A percentile compares a stretch with the other conserved stretches of the same genome.
Evolutionary conservation across 306 rosid genomes (phyloP).

Genomic region (Carpinus viminea): DNA sequence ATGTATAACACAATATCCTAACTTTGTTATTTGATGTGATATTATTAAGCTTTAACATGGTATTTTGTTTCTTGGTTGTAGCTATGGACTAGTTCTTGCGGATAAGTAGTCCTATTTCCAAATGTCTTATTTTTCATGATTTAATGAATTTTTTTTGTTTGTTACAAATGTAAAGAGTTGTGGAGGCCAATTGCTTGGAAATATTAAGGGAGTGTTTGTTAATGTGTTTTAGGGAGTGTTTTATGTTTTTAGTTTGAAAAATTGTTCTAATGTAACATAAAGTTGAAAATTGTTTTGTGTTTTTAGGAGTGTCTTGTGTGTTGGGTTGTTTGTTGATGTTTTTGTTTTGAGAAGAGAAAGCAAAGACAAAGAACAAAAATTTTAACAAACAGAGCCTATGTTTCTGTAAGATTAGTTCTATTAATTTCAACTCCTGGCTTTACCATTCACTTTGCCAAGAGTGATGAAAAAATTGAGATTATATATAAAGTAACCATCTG

Average conservation of each 20-base stretch:
- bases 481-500: not conserved
- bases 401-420: not conserved
- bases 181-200: not conserved
- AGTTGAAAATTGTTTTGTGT: too few relatives aligned
- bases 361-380: too few relatives aligned
- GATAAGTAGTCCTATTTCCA: not conserved
- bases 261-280: too few relatives aligned
- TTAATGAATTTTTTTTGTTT: not conserved
- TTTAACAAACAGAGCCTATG: too few relatives aligned
- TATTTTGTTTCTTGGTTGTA: not conserved
- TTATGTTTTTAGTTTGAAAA: too few relatives aligned
- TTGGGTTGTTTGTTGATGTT: too few relatives aligned
- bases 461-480: not conserved
- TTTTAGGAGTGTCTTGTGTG: too few relatives aligned
- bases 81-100: not conserved
- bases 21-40: not conserved
- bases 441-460: not conserved
- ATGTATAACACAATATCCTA: slow-evolving; percentile 19
- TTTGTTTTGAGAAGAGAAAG: too few relatives aligned
- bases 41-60: not conserved
- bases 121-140: not conserved
- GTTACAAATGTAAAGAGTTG: not conserved
- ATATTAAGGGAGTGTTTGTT: not conserved
- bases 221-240: too few relatives aligned
- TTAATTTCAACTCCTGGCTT: not conserved